phyloP scores from a whole-genome alignment of 495 filamentous ascomycete genomes.

The Pseudotulostoma volvatum region DNA sequence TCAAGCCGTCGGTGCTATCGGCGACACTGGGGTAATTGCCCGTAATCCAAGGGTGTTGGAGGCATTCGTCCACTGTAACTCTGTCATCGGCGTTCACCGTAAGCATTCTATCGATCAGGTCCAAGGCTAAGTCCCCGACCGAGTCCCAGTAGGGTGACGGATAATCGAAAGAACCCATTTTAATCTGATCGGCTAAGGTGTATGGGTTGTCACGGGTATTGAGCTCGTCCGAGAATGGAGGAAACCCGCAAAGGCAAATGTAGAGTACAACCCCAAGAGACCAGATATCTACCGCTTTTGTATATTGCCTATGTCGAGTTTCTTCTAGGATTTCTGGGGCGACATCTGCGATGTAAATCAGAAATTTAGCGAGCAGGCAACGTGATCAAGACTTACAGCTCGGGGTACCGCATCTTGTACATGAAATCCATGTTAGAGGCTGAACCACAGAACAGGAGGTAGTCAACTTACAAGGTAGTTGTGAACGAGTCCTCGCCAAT shows the following conservation, averaged over 20 bases:
- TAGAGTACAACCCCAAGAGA: conserved; percentile 97
- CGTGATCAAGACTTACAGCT: conserved; percentile 69
- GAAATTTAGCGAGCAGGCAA: conserved; percentile 12
- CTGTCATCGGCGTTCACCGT: conserved; percentile 68
- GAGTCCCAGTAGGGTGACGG: conserved; percentile 97
- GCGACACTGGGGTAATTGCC: conserved; percentile 28
- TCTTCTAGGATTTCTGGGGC: conserved; percentile 88
- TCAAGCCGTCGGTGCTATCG: conserved; percentile 89
- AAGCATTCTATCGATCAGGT: conserved; percentile 92
- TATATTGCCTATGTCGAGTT: conserved; percentile 65
- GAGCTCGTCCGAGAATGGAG: conserved; percentile 91
- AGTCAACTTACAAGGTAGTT: conserved; percentile 55
- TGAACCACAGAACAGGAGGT: background rate
- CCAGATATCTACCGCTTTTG: conserved; percentile 93
- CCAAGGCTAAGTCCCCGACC: conserved; percentile 75
- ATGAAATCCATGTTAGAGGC: conserved; percentile 6
- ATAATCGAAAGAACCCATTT: conserved; percentile 75
- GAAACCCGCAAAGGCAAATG: conserved; percentile 95
- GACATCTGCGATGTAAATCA: conserved; percentile 55
- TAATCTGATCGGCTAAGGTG: conserved; percentile 80
- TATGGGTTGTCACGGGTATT: conserved; percentile 64
- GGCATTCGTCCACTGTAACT: conserved; percentile 76
- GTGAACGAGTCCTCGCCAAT: conserved; percentile 98
- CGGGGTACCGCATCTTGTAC: conserved; percentile 87
- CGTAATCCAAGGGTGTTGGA: conserved; percentile 83